Evolutionary conservation across 2,329 filamentous ascomycete genomes (phyloP).

Genomic region (Aureobasidium sp.): DNA sequence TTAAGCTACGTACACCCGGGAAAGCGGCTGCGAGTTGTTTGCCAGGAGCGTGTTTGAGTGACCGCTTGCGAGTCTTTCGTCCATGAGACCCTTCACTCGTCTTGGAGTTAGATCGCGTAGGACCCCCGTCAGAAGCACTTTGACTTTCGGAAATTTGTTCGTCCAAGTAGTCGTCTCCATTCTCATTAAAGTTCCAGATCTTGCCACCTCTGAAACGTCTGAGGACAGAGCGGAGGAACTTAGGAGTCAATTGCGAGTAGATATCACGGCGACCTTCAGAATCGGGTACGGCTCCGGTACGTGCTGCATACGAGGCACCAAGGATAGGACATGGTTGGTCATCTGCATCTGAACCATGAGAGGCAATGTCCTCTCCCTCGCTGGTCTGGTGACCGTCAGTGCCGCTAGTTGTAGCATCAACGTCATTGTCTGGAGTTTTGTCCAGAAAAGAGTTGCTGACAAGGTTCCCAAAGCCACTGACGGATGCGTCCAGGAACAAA

Average conservation of each 20-base stretch:
- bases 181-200: constrained; percentile 28
- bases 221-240: constrained; percentile 21
- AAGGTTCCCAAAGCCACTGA: constrained; percentile 25
- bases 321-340: neutral
- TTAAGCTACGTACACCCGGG: constrained; percentile 38
- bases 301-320: neutral
- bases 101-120: neutral
- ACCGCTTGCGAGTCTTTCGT: neutral
- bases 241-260: constrained; percentile 14
- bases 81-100: neutral
- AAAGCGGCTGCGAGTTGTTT: constrained; percentile 26
- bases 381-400: neutral
- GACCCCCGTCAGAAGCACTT: neutral
- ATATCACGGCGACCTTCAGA: neutral
- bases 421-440: neutral
- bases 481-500: constrained; percentile 34
- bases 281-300: neutral
- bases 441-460: neutral
- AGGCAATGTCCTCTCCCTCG: neutral
- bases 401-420: neutral
- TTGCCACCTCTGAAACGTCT: constrained; percentile 28
- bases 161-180: constrained; percentile 24
- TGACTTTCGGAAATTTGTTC: constrained; percentile 21
- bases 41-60: neutral
- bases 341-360: neutral